Evolutionary conservation across 805 yeast genomes (phyloP).

Genomic region (Brettanomyces nanus): DNA sequence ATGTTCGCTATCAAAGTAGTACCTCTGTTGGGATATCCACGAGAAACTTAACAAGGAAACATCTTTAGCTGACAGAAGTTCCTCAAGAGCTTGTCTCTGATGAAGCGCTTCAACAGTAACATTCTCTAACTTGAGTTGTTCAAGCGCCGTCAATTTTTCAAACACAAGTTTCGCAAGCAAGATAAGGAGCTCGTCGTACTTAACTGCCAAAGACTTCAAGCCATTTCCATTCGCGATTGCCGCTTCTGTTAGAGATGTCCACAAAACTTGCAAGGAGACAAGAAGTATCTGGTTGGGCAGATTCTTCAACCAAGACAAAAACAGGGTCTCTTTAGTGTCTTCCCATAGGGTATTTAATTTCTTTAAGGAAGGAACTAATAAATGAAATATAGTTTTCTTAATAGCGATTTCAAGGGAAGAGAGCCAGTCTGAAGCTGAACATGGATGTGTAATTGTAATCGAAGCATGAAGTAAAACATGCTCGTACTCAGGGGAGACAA

Average conservation of each 20-base stretch:
- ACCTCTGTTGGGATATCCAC: conserved; percentile 51
- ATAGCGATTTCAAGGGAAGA: conserved; percentile 46
- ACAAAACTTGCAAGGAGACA: conserved; percentile 47
- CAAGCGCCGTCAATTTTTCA: conserved; percentile 19
- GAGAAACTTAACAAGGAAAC: conserved; percentile 14
- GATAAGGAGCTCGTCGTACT: background rate
- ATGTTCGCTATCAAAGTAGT: conserved; percentile 26
- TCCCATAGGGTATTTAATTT: conserved; percentile 13
- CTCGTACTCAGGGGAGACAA: conserved; percentile 66
- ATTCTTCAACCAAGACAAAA: conserved; percentile 28
- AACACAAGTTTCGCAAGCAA: conserved; percentile 26
- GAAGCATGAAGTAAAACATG: conserved; percentile 32
- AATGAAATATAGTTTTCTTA: conserved; percentile 36
- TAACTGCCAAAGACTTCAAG: background rate
- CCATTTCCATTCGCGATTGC: background rate
- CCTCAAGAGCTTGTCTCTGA: conserved; percentile 33
- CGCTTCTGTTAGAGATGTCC: conserved; percentile 39
- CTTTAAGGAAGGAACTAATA: conserved; percentile 26
- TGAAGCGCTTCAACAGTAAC: conserved; percentile 64
- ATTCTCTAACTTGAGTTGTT: conserved; percentile 43
- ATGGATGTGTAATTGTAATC: conserved; percentile 33
- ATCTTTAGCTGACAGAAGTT: conserved; percentile 1
- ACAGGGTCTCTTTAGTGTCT: background rate
- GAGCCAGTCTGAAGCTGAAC: conserved; percentile 56
- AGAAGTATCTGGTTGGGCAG: conserved; percentile 51